Evolutionary conservation across 257 asterid genomes (phyloP).

Genomic region (Capsicum rhomboideum): DNA sequence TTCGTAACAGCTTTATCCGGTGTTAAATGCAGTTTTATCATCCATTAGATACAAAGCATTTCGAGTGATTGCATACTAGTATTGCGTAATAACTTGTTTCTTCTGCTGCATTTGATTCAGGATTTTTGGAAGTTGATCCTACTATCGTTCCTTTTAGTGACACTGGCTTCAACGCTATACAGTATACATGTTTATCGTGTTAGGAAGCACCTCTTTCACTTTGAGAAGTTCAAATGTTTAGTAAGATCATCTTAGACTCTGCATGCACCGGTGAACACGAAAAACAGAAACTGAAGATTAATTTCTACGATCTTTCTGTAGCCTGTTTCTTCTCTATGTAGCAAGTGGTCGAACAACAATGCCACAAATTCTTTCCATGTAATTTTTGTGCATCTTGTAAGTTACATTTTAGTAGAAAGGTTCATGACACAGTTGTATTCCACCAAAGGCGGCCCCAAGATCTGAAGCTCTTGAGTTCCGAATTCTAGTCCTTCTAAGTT

Average conservation of each 20-base stretch:
- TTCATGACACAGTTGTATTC: neutral
- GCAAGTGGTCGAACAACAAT: neutral
- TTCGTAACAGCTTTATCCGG: neutral
- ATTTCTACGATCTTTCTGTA: neutral
- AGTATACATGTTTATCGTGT: conserved; percentile 48
- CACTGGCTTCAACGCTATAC: conserved; percentile 52
- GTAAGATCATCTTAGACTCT: neutral
- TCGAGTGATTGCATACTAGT: neutral
- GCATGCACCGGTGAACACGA: neutral
- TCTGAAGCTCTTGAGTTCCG: too few relatives aligned
- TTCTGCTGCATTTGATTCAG: conserved; percentile 21
- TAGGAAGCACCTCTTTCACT: conserved; percentile 58
- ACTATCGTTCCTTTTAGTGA: conserved; percentile 49
- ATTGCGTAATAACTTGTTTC: neutral
- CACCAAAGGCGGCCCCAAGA: neutral
- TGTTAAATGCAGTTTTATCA: neutral
- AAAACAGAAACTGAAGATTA: neutral
- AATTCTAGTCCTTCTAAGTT: too few relatives aligned
- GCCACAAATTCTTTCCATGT: neutral
- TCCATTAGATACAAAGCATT: neutral
- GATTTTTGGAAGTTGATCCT: conserved; percentile 74
- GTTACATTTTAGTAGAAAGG: neutral
- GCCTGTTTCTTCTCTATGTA: neutral
- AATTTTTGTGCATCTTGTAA: neutral
- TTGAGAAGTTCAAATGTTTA: conserved; percentile 31